Conservation (phyloP, 768 basidiomycete genomes). For the Boletus rubroflammeus region DNA sequence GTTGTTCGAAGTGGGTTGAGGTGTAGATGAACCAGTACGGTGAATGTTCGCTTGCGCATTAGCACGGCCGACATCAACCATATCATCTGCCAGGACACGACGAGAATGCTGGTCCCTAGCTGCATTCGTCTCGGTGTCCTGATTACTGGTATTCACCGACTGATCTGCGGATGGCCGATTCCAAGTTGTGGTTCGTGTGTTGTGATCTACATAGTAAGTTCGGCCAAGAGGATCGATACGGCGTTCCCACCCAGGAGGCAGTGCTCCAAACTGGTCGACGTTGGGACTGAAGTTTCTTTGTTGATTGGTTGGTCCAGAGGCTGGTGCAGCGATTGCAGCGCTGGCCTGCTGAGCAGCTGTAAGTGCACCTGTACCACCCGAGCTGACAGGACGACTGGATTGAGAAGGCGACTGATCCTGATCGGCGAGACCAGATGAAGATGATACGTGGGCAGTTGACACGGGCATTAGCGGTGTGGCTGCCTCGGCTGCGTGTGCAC, state of each 20-base stretch:
- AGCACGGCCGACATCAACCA: conserved; percentile 68
- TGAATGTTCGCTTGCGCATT: conserved; percentile 38
- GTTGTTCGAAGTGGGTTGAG: conserved; percentile 29
- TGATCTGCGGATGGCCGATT: conserved; percentile 83
- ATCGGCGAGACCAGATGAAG: conserved; percentile 28
- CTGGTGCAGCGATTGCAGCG: conserved; percentile 25
- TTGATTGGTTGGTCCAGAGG: conserved; percentile 43
- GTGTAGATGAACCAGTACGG: conserved; percentile 35
- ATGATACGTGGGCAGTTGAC: conserved; percentile 34
- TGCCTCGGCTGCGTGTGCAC: conserved; percentile 62
- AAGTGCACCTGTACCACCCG: conserved; percentile 25
- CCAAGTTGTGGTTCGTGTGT: conserved; percentile 97
- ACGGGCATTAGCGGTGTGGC: conserved; percentile 40
- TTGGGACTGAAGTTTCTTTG: conserved; percentile 90
- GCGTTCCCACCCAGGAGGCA: conserved; percentile 94
- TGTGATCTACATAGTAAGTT: conserved; percentile 99
- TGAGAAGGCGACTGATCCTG: conserved; percentile 27
- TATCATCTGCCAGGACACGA: conserved; percentile 78
- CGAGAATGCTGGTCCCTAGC: conserved; percentile 85
- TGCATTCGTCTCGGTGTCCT: conserved; percentile 77
- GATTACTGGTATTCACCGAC: conserved; percentile 63
- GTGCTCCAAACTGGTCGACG: conserved; percentile 88
- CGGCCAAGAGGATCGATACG: conserved; percentile 94
- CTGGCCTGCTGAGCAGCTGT: conserved; percentile 18
- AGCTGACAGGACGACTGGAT: conserved; percentile 36